A percentile compares a stretch with the other conserved stretches of the same genome.
Conservation (phyloP, 805 yeast genomes). For the Wickerhamomyces hampshirensis region DNA sequence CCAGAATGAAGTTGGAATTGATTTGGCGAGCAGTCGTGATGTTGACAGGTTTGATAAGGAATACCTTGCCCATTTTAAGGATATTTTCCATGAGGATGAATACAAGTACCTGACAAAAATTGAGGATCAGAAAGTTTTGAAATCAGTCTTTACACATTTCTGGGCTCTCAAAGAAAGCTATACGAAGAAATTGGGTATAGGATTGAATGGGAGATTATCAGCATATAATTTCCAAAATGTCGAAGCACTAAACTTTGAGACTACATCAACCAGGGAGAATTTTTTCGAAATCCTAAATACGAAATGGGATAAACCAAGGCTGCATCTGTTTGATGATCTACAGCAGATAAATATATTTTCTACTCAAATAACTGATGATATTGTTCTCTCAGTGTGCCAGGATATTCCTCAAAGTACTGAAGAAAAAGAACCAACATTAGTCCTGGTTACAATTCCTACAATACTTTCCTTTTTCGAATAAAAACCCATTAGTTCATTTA, state of each 20-base stretch:
- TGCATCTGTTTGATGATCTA: constrained; percentile 5
- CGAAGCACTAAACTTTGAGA: not conserved
- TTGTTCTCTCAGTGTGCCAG: constrained; percentile 10
- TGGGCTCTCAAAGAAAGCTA: constrained; percentile 84
- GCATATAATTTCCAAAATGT: constrained; percentile 26
- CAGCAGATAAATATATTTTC: constrained; percentile 15
- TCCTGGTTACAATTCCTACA: constrained; percentile 5
- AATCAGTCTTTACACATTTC: constrained; percentile 44
- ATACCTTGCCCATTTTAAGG: constrained; percentile 34
- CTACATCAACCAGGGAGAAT: no score
- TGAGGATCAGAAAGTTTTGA: constrained; percentile 5
- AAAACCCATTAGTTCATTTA: not conserved
- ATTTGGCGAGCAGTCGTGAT: constrained; percentile 36
- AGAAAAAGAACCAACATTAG: constrained; percentile 1
- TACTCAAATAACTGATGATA: constrained; percentile 18
- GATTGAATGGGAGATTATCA: constrained; percentile 37
- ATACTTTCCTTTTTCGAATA: constrained; percentile 1
- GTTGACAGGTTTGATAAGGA: constrained; percentile 21
- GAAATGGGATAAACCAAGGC: constrained; percentile 3
- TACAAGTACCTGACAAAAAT: constrained; percentile 24
- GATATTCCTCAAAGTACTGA: constrained; percentile 1
- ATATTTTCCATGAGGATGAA: constrained; percentile 39
- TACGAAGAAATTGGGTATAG: constrained; percentile 62
- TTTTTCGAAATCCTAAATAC: constrained; percentile 1
- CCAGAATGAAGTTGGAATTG: constrained; percentile 37